Conservation (phyloP, 352 stramenopile genomes). For the Phytophthora hybrid region DNA sequence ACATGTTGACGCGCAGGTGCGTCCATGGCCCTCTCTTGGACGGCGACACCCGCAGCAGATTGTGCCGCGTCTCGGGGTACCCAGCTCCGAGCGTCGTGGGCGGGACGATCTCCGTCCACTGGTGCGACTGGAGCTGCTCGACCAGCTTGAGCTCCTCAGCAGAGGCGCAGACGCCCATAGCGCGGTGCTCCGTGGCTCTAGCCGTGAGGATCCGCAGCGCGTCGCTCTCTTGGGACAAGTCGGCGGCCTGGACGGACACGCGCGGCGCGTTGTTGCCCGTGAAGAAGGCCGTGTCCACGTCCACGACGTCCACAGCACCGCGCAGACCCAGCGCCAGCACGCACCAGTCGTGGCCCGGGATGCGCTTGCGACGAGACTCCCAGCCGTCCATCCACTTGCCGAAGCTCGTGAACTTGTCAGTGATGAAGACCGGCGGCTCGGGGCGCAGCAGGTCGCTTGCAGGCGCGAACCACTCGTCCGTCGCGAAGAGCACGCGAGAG, state of each 20-base stretch:
- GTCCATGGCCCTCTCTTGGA: conserved; percentile 69
- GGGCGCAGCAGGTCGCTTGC: conserved; percentile 87
- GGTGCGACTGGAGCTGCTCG: conserved; percentile 57
- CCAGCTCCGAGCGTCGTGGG: conserved; percentile 64
- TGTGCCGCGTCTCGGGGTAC: conserved; percentile 89
- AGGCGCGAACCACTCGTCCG: conserved; percentile 94
- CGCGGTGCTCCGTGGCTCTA: conserved; percentile 49
- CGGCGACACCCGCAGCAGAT: conserved; percentile 72
- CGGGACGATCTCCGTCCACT: conserved; percentile 77
- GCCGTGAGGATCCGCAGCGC: conserved; percentile 52
- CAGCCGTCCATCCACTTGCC: conserved; percentile 97
- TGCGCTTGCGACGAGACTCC: conserved; percentile 93
- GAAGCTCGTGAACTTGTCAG: conserved; percentile 92
- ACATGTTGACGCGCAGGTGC: conserved; percentile 94
- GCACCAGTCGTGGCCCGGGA: conserved; percentile 92
- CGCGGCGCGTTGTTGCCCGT: conserved; percentile 91
- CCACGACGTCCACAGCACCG: conserved; percentile 63
- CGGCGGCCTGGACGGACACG: conserved; percentile 90
- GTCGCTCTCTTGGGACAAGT: conserved; percentile 42
- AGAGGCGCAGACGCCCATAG: conserved; percentile 64
- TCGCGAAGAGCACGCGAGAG: conserved; percentile 90
- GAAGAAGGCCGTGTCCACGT: conserved; percentile 96
- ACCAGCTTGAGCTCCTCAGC: conserved; percentile 49
- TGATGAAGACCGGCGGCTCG: conserved; percentile 85
- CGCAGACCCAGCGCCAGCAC: conserved; percentile 90